Conservation (phyloP, 169 alveolate species). For the Cryptosporidium canis region DNA sequence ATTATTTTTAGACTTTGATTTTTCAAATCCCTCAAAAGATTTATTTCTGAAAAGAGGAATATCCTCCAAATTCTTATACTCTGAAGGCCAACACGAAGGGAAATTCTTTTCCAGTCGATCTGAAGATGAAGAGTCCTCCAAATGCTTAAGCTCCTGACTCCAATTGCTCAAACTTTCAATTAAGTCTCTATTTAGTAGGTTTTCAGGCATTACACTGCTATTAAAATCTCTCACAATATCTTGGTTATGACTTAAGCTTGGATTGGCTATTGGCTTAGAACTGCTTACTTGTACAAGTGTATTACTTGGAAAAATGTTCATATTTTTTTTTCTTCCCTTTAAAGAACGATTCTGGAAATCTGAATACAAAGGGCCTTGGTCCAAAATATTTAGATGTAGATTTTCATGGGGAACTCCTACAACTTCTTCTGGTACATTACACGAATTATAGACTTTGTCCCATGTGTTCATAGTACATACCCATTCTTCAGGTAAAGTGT, state of each 20-base stretch:
- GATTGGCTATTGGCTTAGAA: background rate
- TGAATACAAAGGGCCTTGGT: background rate
- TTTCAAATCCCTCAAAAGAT: constrained; percentile 41
- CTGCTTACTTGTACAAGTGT: background rate
- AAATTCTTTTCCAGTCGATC: background rate
- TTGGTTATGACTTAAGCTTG: background rate
- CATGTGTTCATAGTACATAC: constrained; percentile 71
- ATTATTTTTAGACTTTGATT: background rate
- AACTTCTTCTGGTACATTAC: constrained; percentile 39
- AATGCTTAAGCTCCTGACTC: background rate
- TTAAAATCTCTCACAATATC: background rate
- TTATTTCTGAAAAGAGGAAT: constrained; percentile 21
- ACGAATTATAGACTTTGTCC: constrained; percentile 44
- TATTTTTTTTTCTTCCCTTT: constrained; percentile 1
- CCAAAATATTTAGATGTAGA: background rate
- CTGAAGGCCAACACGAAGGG: constrained; percentile 68
- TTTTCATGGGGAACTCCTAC: constrained; percentile 13
- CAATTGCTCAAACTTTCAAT: constrained; percentile 6
- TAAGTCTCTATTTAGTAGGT: background rate
- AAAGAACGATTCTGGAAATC: constrained; percentile 28
- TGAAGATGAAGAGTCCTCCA: background rate
- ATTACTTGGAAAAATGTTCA: background rate
- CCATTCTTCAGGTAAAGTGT: constrained; percentile 71
- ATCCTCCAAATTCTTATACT: constrained; percentile 4
- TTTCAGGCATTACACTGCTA: background rate